phyloP scores from a whole-genome alignment of 768 basidiomycete species.

The Suillus tomentosus region DNA sequence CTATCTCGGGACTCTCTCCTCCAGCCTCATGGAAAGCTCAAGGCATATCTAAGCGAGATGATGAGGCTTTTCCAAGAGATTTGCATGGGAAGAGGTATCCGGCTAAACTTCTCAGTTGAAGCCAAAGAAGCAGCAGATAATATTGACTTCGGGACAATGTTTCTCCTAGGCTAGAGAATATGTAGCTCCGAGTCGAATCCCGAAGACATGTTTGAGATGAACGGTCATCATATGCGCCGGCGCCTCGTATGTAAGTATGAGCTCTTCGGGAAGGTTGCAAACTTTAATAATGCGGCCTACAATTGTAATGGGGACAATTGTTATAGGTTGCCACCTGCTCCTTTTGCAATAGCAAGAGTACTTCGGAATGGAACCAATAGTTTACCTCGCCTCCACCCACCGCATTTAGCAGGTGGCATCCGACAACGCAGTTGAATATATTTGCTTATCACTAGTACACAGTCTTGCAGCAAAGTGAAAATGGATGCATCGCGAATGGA shows the following conservation, averaged over 20 bases:
- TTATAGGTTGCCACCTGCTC: background rate
- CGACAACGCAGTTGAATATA: background rate
- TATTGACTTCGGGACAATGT: slow-evolving; percentile 12
- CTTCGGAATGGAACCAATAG: background rate
- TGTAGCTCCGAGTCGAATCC: slow-evolving; percentile 2
- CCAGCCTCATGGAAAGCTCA: slow-evolving; percentile 32
- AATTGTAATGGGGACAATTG: background rate
- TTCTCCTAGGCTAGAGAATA: slow-evolving; percentile 13
- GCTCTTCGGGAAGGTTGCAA: slow-evolving; percentile 12
- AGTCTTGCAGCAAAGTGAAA: background rate
- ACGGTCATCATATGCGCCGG: slow-evolving; percentile 3
- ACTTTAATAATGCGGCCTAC: slow-evolving; percentile 8
- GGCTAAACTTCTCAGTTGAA: slow-evolving; percentile 11
- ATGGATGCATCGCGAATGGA: background rate
- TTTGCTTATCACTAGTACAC: background rate
- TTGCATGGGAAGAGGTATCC: slow-evolving; percentile 14
- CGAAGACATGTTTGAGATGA: slow-evolving; percentile 7
- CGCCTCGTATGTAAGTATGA: slow-evolving; percentile 17
- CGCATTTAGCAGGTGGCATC: background rate
- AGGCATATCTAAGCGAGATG: slow-evolving; percentile 34
- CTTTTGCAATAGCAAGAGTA: background rate
- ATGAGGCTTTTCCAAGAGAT: slow-evolving; percentile 6
- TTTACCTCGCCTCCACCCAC: background rate
- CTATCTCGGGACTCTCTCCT: slow-evolving; percentile 23
- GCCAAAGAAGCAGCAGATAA: slow-evolving; percentile 11